Base-by-base conservation (phyloP, 1,284 basidiomycete species). In the Xanthoconium separans region DNA sequence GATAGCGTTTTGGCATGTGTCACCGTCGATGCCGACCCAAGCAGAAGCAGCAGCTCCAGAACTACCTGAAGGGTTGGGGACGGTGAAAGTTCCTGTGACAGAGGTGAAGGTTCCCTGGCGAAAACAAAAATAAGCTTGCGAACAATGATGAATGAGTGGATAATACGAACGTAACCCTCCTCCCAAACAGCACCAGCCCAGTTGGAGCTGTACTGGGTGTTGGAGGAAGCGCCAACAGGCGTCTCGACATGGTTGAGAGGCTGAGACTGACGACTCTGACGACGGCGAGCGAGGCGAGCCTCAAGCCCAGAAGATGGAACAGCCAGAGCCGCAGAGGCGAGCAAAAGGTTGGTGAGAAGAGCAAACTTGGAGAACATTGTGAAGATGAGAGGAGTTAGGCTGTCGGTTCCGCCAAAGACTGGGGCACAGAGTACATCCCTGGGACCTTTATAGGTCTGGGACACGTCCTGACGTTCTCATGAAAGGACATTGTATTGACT, bases 161-260 rank as follows among this genome's bases (percentile, higher is more conserved):
- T 10, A 33, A 46, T 37, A 55, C 50, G 13, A 45, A 66, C 63
- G 3, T 22, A 11, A 45, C 6, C 30, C 50, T 54, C 22, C 2
- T 1, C 44, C 60, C 44, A 49, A 27, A 53, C 20, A 30, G 53
- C 60, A 42, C 62, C 62, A 42, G 62, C 50, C 62, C 64, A 66
- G 37, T 44, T 54, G 10, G 16, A n/a, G 31, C 50, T 56, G 44
- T 63, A 64, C 29, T 36, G 13, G 33, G 52, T 48, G 39, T 64
- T 41, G 30, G 54, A 55, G 40, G n/a, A 8, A 22, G 2, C 9
- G 10, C 51, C 22, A 27, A 18, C 40, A 20, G 51, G 6, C 15
- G 44, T 12, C 3, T 53, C 52, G 6, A 65, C 0, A 18, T 20
- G 54, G 33, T 47, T 44, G 31, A 51, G 6, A n/a, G 47, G 56